Percentiles rank a stretch among this genome's conserved stretches.
phyloP scores from a whole-genome alignment of 352 stramenopile species.

The Phytophthora multivora region DNA sequence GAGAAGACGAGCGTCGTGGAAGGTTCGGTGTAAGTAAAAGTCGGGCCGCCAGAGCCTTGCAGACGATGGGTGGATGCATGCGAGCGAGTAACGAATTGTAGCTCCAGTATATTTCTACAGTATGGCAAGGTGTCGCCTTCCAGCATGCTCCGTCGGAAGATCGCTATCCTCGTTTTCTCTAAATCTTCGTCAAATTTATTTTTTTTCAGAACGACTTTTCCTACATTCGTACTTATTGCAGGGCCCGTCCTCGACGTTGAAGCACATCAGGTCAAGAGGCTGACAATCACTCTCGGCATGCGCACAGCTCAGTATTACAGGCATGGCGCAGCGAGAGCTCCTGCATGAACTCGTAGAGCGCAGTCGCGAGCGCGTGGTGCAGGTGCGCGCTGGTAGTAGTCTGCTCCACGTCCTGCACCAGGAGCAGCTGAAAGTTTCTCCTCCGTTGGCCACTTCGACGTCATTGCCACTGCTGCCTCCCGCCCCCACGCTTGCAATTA shows the following conservation, averaged over 20 bases:
- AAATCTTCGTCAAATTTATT: constrained; percentile 23
- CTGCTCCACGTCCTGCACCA: constrained; percentile 45
- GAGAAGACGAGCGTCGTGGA: constrained; percentile 61
- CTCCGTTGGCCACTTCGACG: not conserved
- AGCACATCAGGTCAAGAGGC: constrained; percentile 1
- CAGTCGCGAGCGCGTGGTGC: constrained; percentile 58
- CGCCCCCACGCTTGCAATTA: constrained; percentile 4
- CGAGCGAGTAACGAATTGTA: constrained; percentile 20
- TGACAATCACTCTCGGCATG: not conserved
- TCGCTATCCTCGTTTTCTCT: constrained; percentile 6
- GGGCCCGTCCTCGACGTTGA: constrained; percentile 12
- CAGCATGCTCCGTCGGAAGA: constrained; percentile 11
- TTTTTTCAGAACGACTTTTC: constrained; percentile 10
- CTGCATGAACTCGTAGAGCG: constrained; percentile 67
- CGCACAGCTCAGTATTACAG: constrained; percentile 3
- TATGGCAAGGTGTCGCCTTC: constrained; percentile 21
- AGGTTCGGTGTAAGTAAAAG: constrained; percentile 58
- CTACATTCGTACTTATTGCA: not conserved
- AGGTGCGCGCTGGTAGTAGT: constrained; percentile 58
- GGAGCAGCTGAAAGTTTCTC: constrained; percentile 2
- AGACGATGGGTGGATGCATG: constrained; percentile 28
- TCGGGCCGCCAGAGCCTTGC: constrained; percentile 5
- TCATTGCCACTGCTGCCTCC: constrained; percentile 24
- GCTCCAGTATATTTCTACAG: constrained; percentile 26
- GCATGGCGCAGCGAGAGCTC: constrained; percentile 47